phyloP scores from a whole-genome alignment of 768 basidiomycete species.

The Pilatotrama ljubarskyi region DNA sequence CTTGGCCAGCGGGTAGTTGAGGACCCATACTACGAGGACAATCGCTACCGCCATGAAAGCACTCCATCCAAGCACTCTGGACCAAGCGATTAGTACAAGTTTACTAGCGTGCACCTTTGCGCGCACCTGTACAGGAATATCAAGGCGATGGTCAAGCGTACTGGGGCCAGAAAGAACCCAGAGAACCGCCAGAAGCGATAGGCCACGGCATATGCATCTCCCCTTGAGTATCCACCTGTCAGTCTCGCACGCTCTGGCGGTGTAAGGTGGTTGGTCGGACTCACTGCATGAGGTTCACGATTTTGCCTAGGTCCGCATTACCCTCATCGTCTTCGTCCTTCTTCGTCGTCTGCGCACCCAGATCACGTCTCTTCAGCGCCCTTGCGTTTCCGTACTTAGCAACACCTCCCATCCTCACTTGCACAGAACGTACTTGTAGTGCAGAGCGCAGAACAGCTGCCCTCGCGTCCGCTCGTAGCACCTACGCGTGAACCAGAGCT shows the following conservation, averaged over 20 bases:
- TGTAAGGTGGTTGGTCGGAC: no score
- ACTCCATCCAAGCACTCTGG: constrained; percentile 76
- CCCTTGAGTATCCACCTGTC: constrained; percentile 39
- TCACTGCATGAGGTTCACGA: constrained; percentile 76
- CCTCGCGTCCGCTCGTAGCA: constrained; percentile 74
- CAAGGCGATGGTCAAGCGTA: constrained; percentile 65
- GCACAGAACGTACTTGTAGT: constrained; percentile 47
- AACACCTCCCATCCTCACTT: not conserved
- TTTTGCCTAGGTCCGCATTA: constrained; percentile 63
- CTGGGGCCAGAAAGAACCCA: constrained; percentile 58
- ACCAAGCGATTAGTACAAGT: constrained; percentile 1
- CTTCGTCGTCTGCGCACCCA: constrained; percentile 46
- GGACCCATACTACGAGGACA: constrained; percentile 55
- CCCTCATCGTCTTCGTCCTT: constrained; percentile 33
- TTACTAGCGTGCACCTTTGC: not conserved
- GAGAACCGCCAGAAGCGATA: constrained; percentile 77
- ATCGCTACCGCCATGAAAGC: constrained; percentile 71
- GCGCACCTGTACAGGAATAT: constrained; percentile 69
- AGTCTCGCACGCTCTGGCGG: no score
- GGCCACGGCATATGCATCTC: constrained; percentile 68
- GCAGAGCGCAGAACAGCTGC: constrained; percentile 67
- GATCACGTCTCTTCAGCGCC: constrained; percentile 58
- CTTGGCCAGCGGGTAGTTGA: constrained; percentile 70
- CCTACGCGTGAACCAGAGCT: constrained; percentile 65
- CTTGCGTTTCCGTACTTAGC: not conserved